Base-by-base conservation (phyloP, 73 alveolate species). In the Tetrahymena borealis region DNA sequence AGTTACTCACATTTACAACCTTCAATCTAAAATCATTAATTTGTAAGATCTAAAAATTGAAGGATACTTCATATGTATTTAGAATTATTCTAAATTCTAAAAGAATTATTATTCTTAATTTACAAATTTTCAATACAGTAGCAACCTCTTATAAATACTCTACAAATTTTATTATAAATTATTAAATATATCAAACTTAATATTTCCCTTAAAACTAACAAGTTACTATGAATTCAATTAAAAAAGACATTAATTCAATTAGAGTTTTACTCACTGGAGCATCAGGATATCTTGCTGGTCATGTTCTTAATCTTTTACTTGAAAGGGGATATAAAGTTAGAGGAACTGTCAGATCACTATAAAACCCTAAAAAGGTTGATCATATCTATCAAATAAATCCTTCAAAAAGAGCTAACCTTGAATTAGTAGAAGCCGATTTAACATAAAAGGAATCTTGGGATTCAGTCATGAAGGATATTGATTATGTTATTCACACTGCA, bases 401-500 rank as follows among this genome's bases (percentile, higher is more conserved):
- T 11, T 94, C 92, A 3, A 33, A 18, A 15, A 94, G 91, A 37
- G 42, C 33, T 16, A 31, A 91, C 79, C 41, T 96, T 12, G 96
- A 96, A 79, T 78, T 96, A 33, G 94, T 96, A 28, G 91, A 90
- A 32, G 97, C 96, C 32, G 97, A 96, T 78, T 92, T 96, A 28
- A 31, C 38, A 16, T 90, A 94, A 20, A 90, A 94, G 33, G 97
- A 94, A 20, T 60, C 95, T 37, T 38, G 92, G 24, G 94, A 90
- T n/a, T 60, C 38, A 78, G 98, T 95, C 0, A 79, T 90, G 43
- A 92, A 91, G 38, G 98, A 96, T 20, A 32, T 90, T 32, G 94
- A 91, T 31, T 95, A 91, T 60, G 95, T 96, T 40, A 94, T 96
- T 39, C 98, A 96, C 43, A 95, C 96, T 5, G 98, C 98, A 33